Evolutionary conservation across 1,139 yeast species (phyloP).

Genomic region (Meyerozyma guilliermondii): DNA sequence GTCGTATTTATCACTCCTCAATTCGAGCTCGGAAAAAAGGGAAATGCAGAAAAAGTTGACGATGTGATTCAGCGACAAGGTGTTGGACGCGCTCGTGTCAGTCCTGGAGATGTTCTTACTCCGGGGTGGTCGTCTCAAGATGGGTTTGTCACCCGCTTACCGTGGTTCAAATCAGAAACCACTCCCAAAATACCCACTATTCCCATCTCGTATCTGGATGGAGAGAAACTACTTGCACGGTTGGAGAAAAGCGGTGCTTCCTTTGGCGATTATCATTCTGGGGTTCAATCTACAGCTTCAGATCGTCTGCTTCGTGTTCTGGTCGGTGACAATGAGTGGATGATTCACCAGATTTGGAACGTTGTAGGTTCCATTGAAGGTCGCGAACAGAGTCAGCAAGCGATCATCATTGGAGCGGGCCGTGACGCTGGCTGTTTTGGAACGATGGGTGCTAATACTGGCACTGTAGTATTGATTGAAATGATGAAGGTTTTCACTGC

Average conservation of each 20-base stretch:
- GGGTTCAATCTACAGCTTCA: slow-evolving; percentile 9
- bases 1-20: slow-evolving; percentile 31
- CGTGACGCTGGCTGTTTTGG: slow-evolving; percentile 80
- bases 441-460: slow-evolving; percentile 67
- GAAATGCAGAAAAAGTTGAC: slow-evolving; percentile 32
- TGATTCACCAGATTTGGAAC: slow-evolving; percentile 73
- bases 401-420: slow-evolving; percentile 77
- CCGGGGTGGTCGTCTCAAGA: slow-evolving; percentile 71
- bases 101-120: slow-evolving; percentile 74
- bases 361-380: slow-evolving; percentile 77
- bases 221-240: slow-evolving; percentile 41
- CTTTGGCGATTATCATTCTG: slow-evolving; percentile 27
- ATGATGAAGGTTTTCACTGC: slow-evolving; percentile 67
- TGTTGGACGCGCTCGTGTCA: slow-evolving; percentile 59
- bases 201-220: slow-evolving; percentile 74
- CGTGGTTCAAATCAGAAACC: slow-evolving; percentile 45
- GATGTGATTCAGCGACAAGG: slow-evolving; percentile 58
- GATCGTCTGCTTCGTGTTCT: slow-evolving; percentile 19
- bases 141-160: slow-evolving; percentile 29
- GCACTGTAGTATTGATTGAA: slow-evolving; percentile 70
- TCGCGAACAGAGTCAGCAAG: slow-evolving; percentile 70
- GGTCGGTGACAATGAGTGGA: slow-evolving; percentile 46
- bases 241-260: slow-evolving; percentile 45
- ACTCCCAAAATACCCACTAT: slow-evolving; percentile 71
- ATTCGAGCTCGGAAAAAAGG: slow-evolving; percentile 15